Conservation (phyloP, 306 rosid species). For the Cicer chorassanicum region DNA sequence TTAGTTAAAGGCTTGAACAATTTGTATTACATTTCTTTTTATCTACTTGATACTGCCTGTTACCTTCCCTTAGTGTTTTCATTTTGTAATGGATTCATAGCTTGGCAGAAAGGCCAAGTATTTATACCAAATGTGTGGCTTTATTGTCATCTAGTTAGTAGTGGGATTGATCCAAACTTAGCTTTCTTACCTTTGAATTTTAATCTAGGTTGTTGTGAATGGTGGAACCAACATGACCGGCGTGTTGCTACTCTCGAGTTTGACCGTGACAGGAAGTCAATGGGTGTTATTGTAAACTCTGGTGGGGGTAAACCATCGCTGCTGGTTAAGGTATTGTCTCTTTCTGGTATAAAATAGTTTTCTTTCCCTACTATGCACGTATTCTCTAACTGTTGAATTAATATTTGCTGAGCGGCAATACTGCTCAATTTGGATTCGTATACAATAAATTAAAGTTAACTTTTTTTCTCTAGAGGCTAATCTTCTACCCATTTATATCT, state of each 20-base stretch:
- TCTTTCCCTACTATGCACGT: neutral
- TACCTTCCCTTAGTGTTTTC: neutral
- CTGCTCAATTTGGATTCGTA: conserved; percentile 6
- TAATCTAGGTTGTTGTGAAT: conserved; percentile 66
- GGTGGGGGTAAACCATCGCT: conserved; percentile 59
- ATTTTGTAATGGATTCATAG: conserved; percentile 19
- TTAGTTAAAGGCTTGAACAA: conserved; percentile 9
- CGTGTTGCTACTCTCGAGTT: conserved; percentile 92
- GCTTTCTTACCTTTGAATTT: conserved; percentile 30
- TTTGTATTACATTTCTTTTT: neutral
- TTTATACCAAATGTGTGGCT: conserved; percentile 1
- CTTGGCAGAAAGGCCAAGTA: conserved; percentile 8
- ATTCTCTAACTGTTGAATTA: conserved; percentile 11
- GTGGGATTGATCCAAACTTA: conserved; percentile 9
- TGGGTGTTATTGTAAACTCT: conserved; percentile 79
- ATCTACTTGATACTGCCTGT: conserved; percentile 2
- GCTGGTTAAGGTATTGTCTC: conserved; percentile 75
- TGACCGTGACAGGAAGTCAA: conserved; percentile 88
- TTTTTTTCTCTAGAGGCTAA: neutral
- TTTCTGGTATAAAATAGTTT: neutral
- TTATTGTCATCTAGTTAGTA: neutral
- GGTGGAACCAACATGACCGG: conserved; percentile 63
- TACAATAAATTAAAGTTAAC: neutral
- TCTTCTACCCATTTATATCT: conserved; percentile 11
- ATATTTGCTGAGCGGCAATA: neutral